Percentiles rank a stretch among this genome's conserved stretches.
These are phyloP conservation scores for Tylopilus felleus DNA, from an alignment of 768 basidiomycete genomes.

Conservation along the genomic window DNA sequence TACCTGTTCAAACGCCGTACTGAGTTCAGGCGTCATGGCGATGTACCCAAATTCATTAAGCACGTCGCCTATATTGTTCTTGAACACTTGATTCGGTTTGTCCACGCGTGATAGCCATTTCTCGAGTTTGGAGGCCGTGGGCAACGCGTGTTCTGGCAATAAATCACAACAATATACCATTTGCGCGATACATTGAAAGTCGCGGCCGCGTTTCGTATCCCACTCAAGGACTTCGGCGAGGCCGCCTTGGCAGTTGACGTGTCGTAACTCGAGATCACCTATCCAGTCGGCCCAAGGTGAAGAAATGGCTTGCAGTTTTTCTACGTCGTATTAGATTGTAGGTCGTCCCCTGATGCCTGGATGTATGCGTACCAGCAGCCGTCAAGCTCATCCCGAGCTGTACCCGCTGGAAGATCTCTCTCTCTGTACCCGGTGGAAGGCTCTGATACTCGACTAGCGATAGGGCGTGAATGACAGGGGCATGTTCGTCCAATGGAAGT, in stretches of 20 bases:
- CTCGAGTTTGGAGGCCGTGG: constrained; percentile 56
- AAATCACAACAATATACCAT: constrained; percentile 65
- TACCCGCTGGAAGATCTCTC: constrained; percentile 81
- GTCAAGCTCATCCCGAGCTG: constrained; percentile 76
- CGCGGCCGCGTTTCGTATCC: constrained; percentile 67
- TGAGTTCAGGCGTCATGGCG: constrained; percentile 39
- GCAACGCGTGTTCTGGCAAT: constrained; percentile 43
- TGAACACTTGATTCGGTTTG: constrained; percentile 47
- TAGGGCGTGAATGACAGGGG: background rate
- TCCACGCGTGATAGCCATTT: constrained; percentile 37
- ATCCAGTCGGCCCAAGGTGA: constrained; percentile 73
- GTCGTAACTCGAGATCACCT: constrained; percentile 50
- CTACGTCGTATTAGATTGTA: constrained; percentile 33
- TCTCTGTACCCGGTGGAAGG: constrained; percentile 54
- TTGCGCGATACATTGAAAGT: constrained; percentile 72
- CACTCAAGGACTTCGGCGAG: constrained; percentile 55
- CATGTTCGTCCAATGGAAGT: background rate
- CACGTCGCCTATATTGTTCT: constrained; percentile 48
- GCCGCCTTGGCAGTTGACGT: constrained; percentile 57
- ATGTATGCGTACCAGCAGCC: constrained; percentile 51
- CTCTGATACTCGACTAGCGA: constrained; percentile 62
- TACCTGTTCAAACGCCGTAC: constrained; percentile 51
- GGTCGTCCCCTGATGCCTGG: background rate
- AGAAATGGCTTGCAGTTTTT: constrained; percentile 77
- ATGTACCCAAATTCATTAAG: constrained; percentile 55